Evolutionary conservation across 1,284 basidiomycete species (phyloP), one percentile per base, ranked within the genome.

Genomic region (Grifola frondosa): DNA sequence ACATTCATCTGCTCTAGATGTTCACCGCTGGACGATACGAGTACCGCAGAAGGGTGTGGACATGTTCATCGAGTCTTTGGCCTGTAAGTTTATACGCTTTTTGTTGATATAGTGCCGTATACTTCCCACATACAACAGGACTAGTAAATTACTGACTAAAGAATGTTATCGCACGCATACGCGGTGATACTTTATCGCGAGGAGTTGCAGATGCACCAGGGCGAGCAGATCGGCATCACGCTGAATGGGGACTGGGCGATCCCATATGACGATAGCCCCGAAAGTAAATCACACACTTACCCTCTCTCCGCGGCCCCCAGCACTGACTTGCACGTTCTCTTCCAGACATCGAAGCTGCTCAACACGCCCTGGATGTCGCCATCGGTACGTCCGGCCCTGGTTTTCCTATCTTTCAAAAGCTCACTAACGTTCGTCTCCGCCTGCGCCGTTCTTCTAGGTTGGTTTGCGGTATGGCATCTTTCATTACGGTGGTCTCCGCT

Each of bases 1-100:
- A 29, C 5, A 22, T 53, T 61, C 6, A 60, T 44, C 2, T 30
- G 25, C 10, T 31, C 4, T 53, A 80, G 84, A 84, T 97, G 79
- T 99, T 99, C 73, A 98, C 93, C 12, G 96, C 96, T n/a, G 96
- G 96, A 35, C 83, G 96, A 37, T 99, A 99, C 69, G 96, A 99
- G 68, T 98, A 97, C 69, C 81, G 96, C 34, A 99, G 77, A 99
- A 99, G 75, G 96, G 96, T 56, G 93, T 97, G 31, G 96, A 99
- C 67, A 97, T 99, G 94, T 99, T 97, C 66, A 95, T 99, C 60
- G 96, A 99, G 70, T 82, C 89, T 21, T 81, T 99, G 44, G 95
- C 96, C 22, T 88, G 93, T 80, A 54, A 37, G 78, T 64, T 20
- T 30, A n/a, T n/a, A n/a, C n/a, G 11, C 19, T 38, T 29, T 19